These are phyloP conservation scores for Paraconiothyrium brasiliense DNA, from an alignment of 2,329 filamentous ascomycete species.

Conservation along the genomic window DNA sequence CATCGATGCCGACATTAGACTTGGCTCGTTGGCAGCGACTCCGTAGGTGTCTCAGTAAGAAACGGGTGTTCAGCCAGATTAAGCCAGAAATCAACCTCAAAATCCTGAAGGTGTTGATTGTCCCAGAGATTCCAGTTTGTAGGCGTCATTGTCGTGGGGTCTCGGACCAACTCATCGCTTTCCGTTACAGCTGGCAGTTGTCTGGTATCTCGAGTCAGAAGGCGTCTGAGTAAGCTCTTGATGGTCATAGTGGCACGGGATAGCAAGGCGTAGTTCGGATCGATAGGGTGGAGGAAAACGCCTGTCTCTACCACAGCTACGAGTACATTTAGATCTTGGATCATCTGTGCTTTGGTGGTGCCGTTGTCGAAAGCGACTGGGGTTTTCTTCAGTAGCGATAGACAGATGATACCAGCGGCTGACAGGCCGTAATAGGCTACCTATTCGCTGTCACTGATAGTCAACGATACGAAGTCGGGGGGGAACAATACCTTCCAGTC, in stretches of 20 bases:
- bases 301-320: conserved; percentile 9
- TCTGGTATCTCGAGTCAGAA: neutral
- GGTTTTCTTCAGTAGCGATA: conserved; percentile 32
- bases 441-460: conserved; percentile 1
- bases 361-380: neutral
- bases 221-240: conserved; percentile 9
- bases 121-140: conserved; percentile 9
- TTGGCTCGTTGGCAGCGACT: conserved; percentile 1
- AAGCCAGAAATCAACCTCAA: conserved; percentile 14
- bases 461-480: neutral
- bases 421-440: conserved; percentile 43
- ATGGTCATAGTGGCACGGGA: conserved; percentile 10
- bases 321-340: conserved; percentile 10
- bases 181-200: neutral
- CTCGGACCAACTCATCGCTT: neutral
- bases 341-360: conserved; percentile 7
- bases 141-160: neutral
- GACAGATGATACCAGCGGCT: conserved; percentile 46
- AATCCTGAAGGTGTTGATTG: conserved; percentile 11
- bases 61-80: conserved; percentile 13
- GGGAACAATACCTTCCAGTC: conserved; percentile 39
- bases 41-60: conserved; percentile 4
- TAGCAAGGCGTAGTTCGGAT: conserved; percentile 11
- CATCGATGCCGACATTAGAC: neutral
- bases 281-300: conserved; percentile 2